Evolutionary conservation across 352 stramenopile genomes (phyloP).

Genomic region (Halophytophthora batemanensis): DNA sequence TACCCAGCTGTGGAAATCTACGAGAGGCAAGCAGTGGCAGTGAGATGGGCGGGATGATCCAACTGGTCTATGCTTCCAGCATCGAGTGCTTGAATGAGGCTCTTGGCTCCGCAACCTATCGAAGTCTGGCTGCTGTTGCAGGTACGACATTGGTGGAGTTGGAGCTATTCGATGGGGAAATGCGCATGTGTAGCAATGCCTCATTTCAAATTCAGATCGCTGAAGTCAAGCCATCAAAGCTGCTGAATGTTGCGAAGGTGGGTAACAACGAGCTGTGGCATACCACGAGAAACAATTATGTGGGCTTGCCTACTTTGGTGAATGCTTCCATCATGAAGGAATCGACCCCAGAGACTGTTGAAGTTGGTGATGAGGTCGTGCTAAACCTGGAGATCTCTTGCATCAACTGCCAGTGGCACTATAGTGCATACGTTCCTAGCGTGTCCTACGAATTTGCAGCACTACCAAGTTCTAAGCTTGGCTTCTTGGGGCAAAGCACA

Average conservation of each 20-base stretch:
- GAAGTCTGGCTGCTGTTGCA: not conserved
- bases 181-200: constrained; percentile 7
- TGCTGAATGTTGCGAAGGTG: constrained; percentile 4
- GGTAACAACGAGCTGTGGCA: constrained; percentile 4
- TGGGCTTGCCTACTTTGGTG: constrained; percentile 9
- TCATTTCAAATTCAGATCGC: constrained; percentile 11
- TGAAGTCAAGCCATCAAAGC: not conserved
- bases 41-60: not conserved
- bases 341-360: not conserved
- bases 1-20: constrained; percentile 14
- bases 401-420: constrained; percentile 23
- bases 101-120: constrained; percentile 12
- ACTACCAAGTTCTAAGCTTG: constrained; percentile 16
- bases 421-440: constrained; percentile 25
- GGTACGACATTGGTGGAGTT: constrained; percentile 5
- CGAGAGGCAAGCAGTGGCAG: not conserved
- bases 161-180: constrained; percentile 16
- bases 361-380: constrained; percentile 3
- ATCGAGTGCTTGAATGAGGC: constrained; percentile 23
- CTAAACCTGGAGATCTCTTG: constrained; percentile 29
- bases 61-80: constrained; percentile 12
- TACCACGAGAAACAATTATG: not conserved
- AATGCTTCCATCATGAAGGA: constrained; percentile 7
- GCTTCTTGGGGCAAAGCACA: constrained; percentile 15
- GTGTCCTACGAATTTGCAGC: constrained; percentile 42